These are phyloP conservation scores for Phialemonium atrogriseum DNA, from an alignment of 2,329 filamentous ascomycete genomes.

Conservation along the genomic window DNA sequence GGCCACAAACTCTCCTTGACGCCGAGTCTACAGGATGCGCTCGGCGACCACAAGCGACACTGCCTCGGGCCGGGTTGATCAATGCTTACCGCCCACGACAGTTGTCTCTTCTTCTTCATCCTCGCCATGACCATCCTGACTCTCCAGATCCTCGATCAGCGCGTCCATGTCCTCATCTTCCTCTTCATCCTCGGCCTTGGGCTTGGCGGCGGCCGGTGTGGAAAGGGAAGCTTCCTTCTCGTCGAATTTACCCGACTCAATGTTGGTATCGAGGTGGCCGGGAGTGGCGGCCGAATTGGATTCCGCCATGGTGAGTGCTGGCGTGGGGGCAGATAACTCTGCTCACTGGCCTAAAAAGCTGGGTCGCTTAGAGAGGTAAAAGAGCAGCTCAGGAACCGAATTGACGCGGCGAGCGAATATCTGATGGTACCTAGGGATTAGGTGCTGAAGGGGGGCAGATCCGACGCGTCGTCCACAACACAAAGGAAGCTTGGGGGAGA, in stretches of 20 bases:
- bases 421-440: too few relatives aligned
- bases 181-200: slow-evolving; percentile 49
- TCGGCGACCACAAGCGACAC: too few relatives aligned
- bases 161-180: slow-evolving; percentile 79
- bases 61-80: too few relatives aligned
- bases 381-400: slow-evolving; percentile 12
- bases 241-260: slow-evolving; percentile 56
- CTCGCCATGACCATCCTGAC: slow-evolving; percentile 61
- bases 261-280: slow-evolving; percentile 41
- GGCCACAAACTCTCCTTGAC: too few relatives aligned
- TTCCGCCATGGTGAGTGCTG: slow-evolving; percentile 41
- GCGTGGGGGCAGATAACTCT: slow-evolving; percentile 20
- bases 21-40: too few relatives aligned
- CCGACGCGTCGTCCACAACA: slow-evolving; percentile 13
- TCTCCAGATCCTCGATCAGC: slow-evolving; percentile 81
- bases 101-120: slow-evolving; percentile 1
- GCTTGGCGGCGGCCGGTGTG: slow-evolving; percentile 25
- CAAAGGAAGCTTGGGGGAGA: slow-evolving; percentile 8
- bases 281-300: slow-evolving; percentile 36
- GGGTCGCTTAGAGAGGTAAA: slow-evolving; percentile 9
- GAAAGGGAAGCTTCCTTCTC: slow-evolving; percentile 39
- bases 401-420: too few relatives aligned
- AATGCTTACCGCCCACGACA: slow-evolving; percentile 1
- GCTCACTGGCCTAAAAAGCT: slow-evolving; percentile 12
- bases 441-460: slow-evolving; percentile 2